phyloP scores from a whole-genome alignment of 1,284 basidiomycete species.

The Athelia psychrophila region DNA sequence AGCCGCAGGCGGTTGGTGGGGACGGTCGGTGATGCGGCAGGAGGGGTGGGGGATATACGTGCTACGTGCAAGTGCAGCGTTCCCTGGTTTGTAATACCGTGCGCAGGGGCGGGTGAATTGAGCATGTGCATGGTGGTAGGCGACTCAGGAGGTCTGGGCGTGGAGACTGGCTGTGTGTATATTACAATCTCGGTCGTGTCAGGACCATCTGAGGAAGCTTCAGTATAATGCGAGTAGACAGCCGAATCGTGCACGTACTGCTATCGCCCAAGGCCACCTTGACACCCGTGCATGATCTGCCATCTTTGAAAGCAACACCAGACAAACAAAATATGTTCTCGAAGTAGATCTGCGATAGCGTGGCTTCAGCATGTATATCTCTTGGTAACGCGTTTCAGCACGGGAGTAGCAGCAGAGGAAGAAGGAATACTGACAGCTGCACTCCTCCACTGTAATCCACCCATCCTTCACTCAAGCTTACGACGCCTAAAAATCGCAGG shows the following conservation, averaged over 20 bases:
- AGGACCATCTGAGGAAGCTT: conserved; percentile 44
- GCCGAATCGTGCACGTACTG: conserved; percentile 48
- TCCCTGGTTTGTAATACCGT: conserved; percentile 15
- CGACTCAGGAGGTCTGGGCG: conserved; percentile 3
- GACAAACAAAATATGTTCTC: conserved; percentile 64
- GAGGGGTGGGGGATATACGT: conserved; percentile 46
- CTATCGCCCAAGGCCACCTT: conserved; percentile 69
- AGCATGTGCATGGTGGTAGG: no score
- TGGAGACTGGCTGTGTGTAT: conserved; percentile 47
- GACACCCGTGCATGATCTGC: conserved; percentile 48
- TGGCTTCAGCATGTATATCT: conserved; percentile 68
- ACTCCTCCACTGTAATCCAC: conserved; percentile 60
- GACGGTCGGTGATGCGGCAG: conserved; percentile 25
- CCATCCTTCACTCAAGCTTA: conserved; percentile 51
- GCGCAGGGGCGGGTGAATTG: conserved; percentile 7
- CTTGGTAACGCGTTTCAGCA: conserved; percentile 30
- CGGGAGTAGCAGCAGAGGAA: not conserved
- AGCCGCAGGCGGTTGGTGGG: conserved; percentile 26
- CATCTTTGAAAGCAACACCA: conserved; percentile 30
- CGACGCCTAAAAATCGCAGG: conserved; percentile 54
- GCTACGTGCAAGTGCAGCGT: conserved; percentile 52
- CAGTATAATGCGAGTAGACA: not conserved
- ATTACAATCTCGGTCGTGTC: conserved; percentile 69
- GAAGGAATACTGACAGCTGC: conserved; percentile 49
- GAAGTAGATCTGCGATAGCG: conserved; percentile 61